Evolutionary conservation across 345 rosid genomes (phyloP), one percentile per base, ranked within the genome.

Genomic region (Acer negundo): DNA sequence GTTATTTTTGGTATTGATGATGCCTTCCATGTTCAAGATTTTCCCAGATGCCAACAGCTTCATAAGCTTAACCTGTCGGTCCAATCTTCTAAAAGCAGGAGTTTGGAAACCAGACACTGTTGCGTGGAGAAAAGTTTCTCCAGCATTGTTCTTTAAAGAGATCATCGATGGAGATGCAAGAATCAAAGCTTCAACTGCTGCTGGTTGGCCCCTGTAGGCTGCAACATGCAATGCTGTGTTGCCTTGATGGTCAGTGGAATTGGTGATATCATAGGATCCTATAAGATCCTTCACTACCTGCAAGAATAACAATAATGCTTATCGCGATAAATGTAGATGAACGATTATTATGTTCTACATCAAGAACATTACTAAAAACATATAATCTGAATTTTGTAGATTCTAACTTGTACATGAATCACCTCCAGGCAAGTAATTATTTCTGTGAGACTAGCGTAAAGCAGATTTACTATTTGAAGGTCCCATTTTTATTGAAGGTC

Each of bases 141-240:
- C 98, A 42, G 85, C 89, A 68, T 84, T 79, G 92, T 93, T 91
- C 66, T 46, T 86, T 5, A 72, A 74, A 12, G 89, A 79, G 82
- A 85, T 70, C 82, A 93, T 46, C 5, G 85, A 80, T 6, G 95
- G 94, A 73, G 89, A 89, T 12, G 85, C 87, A 1, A 73, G 72
- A 73, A 90, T 73, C 67, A 95, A 81, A 73, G 90, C 89, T 51
- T 89, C 89, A 47, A 89, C 91, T 15, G 87, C 86, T 9, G 85
- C 82, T 59, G 86, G 79, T 77, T 91, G 92, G 77, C 98, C 98
- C 77, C 93, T 86, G 80, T 79, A 88, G 74, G 97, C 92, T 55
- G 93, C 93, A 6, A 85, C 79, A 80, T 92, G 98, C 83, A 95
- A 72, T 20, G 97, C 92, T 61, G 94, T 92, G 78, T 92, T 90